phyloP scores from a whole-genome alignment of 2,329 filamentous ascomycete genomes.

The Colletotrichum endophyticum region DNA sequence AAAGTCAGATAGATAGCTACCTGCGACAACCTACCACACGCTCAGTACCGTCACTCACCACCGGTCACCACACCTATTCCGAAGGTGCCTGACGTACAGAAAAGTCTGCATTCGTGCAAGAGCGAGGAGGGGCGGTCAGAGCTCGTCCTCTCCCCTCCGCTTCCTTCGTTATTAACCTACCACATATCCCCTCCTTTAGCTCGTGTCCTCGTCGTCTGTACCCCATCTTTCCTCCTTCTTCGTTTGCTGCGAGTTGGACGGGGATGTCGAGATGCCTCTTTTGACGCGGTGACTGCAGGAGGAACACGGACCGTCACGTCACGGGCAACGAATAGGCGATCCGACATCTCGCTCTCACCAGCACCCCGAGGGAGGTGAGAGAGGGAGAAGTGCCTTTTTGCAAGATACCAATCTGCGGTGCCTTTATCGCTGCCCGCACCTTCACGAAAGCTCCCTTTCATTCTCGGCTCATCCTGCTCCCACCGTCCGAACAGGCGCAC shows the following conservation, averaged over 20 bases:
- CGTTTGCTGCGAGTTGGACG: neutral
- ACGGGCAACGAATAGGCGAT: neutral
- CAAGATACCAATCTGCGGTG: neutral
- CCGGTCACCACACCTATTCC: neutral
- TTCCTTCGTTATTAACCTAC: neutral
- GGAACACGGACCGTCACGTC: neutral
- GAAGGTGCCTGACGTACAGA: neutral
- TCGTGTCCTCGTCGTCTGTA: neutral
- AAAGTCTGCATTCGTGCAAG: slow-evolving; percentile 8
- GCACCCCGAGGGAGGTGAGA: neutral
- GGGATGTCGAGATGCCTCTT: neutral
- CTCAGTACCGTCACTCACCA: neutral
- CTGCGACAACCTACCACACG: neutral
- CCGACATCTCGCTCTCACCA: neutral
- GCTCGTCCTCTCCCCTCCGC: neutral
- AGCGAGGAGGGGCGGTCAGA: slow-evolving; percentile 13
- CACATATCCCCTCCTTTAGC: neutral
- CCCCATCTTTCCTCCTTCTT: neutral
- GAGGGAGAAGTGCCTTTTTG: neutral
- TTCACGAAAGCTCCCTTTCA: neutral
- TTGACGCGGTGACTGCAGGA: neutral
- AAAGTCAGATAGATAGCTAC: neutral
- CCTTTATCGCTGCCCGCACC: neutral
- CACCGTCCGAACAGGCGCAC: neutral
- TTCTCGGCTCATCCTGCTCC: neutral